Base-by-base conservation (phyloP, 371 early-diverging fungal species). In the Mortierella sp. region DNA sequence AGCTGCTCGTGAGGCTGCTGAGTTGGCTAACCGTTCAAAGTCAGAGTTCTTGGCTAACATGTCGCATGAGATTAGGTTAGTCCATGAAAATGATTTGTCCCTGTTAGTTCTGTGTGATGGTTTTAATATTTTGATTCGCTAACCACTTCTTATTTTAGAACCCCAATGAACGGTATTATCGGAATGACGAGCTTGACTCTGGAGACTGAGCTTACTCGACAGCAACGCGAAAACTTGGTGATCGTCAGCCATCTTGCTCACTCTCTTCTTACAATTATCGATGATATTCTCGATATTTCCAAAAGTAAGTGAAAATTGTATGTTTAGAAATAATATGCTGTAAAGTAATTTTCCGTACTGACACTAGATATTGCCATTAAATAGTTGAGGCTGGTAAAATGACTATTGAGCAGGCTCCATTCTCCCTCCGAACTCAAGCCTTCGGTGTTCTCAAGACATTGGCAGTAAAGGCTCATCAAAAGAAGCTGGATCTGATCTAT, bases 271-370 rank as follows among this genome's bases (percentile, higher is more conserved):
- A 91, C 88, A 1, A 92, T 95, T 51, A 93, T 95, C 68, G 92
- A 94, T 71, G 94, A 94, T 76, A 91, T 95, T 73, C 86, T 95
- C 32, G 95, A 95, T 84, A 90, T 94, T 67, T 93, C 94, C 58
- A 94, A 94, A 86, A 93, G 84, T 77, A 83, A 55, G 84, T 83
- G 0, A 37, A 45, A 6, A 0, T 26, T 49, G 51, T 32, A 32
- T 24, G 30, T 54, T 35, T 16, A 55, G 12, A 22, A 5, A 39
- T 37, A 22, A 37, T n/a, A 8, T 39, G n/a, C 12, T 30, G 0
- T 58, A 16, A 58, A 1, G 30, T 14, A 4, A 30, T 30, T 30
- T 18, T 20, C 58, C 24, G 10, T n/a, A 35, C 9, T 58, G 11
- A 28, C 24, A 1, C 14, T 35, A 58, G n/a, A 14, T 57, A n/a